Conservation (phyloP, 495 filamentous ascomycete genomes). For the Cairneyella variabilis region DNA sequence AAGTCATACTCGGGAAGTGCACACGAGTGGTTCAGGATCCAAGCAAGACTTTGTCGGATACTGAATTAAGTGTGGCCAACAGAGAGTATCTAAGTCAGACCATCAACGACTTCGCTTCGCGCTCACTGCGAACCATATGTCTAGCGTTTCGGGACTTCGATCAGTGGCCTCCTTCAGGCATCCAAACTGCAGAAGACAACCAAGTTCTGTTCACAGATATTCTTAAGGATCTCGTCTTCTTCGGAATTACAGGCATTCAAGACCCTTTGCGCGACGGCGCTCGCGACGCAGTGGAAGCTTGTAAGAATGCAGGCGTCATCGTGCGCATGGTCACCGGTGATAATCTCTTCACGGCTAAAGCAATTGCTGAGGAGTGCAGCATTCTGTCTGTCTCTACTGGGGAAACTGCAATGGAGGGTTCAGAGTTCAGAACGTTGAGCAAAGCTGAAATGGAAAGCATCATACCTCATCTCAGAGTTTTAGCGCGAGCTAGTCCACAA, state of each 20-base stretch:
- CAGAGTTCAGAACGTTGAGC: slow-evolving; percentile 69
- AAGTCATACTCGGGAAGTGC: slow-evolving; percentile 70
- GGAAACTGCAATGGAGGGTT: slow-evolving; percentile 76
- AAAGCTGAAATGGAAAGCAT: slow-evolving; percentile 63
- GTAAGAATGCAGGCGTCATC: slow-evolving; percentile 69
- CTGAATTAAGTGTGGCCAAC: slow-evolving; percentile 51
- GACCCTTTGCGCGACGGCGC: slow-evolving; percentile 83
- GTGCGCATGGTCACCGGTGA: slow-evolving; percentile 89
- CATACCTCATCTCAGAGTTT: slow-evolving; percentile 68
- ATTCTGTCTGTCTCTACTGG: slow-evolving; percentile 66
- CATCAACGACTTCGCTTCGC: slow-evolving; percentile 73
- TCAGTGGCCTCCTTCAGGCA: slow-evolving; percentile 66
- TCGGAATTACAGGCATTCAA: slow-evolving; percentile 78
- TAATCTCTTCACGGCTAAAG: slow-evolving; percentile 72
- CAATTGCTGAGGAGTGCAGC: slow-evolving; percentile 76
- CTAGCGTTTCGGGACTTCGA: slow-evolving; percentile 82
- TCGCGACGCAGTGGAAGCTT: slow-evolving; percentile 65
- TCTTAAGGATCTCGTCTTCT: slow-evolving; percentile 68
- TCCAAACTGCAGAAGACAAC: slow-evolving; percentile 58
- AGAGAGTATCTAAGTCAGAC: slow-evolving; percentile 55
- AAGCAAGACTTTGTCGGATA: slow-evolving; percentile 13
- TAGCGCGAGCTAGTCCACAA: slow-evolving; percentile 78
- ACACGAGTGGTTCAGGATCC: slow-evolving; percentile 65
- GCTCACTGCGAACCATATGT: slow-evolving; percentile 80
- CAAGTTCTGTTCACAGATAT: slow-evolving; percentile 72